Evolutionary conservation across 2,329 filamentous ascomycete species (phyloP).

Genomic region (Epichloe uncinata): DNA sequence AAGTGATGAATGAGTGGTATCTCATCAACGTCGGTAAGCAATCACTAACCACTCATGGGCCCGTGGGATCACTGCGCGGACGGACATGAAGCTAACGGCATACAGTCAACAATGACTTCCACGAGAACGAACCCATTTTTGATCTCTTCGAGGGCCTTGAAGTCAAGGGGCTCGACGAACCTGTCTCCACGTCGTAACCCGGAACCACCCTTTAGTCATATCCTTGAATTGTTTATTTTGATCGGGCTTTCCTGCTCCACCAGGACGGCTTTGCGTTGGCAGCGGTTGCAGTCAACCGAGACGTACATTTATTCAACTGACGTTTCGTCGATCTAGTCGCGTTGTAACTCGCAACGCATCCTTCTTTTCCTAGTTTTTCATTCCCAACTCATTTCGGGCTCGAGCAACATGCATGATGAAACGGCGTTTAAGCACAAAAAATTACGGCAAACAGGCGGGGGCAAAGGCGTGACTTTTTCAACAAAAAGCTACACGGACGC

Average conservation of each 20-base stretch:
- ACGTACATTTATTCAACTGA: slow-evolving; percentile 7
- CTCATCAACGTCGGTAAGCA: slow-evolving; percentile 82
- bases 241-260: slow-evolving; percentile 5
- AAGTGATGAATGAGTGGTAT: slow-evolving; percentile 82
- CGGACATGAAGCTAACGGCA: neutral
- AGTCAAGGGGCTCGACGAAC: slow-evolving; percentile 48
- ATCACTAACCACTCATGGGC: neutral
- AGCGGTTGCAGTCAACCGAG: slow-evolving; percentile 4
- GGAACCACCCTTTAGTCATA: neutral
- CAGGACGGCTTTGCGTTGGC: slow-evolving; percentile 6
- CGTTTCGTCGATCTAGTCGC: neutral
- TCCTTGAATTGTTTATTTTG: neutral
- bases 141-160: slow-evolving; percentile 68
- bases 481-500: slow-evolving; percentile 25
- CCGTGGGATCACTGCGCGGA: neutral
- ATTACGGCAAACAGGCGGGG: slow-evolving; percentile 9
- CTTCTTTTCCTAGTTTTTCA: slow-evolving; percentile 11
- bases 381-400: slow-evolving; percentile 2
- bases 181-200: slow-evolving; percentile 7
- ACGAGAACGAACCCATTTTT: slow-evolving; percentile 69
- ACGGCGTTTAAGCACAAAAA: slow-evolving; percentile 5
- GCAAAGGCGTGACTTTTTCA: slow-evolving; percentile 24
- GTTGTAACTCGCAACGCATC: neutral
- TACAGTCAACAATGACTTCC: slow-evolving; percentile 96
- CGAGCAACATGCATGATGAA: slow-evolving; percentile 4